Base-by-base conservation (phyloP, 495 filamentous ascomycete species). In the Penicillium psychrofluorescens region DNA sequence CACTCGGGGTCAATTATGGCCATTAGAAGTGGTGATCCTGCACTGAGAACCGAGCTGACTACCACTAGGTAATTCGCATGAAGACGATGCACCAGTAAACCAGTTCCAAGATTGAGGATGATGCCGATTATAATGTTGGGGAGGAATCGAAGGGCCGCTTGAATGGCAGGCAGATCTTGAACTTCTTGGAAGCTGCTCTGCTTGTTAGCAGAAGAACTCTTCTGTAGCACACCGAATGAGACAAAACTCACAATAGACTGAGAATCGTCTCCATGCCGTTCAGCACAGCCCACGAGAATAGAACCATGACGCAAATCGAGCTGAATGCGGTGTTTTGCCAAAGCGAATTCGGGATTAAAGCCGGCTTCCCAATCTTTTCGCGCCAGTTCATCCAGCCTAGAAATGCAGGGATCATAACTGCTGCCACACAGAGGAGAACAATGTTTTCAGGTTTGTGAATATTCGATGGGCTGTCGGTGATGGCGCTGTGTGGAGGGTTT, bases 11-110 rank as follows among this genome's bases (percentile, higher is more conserved):
- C 44, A 7, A 66, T 59, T 0, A 65, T 43, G 3, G 67, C 70
- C 71, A 84, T 75, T 11, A 84, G 67, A 2, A 84, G 39, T 1
- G 79, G 76, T 0, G 72, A 64, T 0, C 68, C 50, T 7, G 67
- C 59, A 28, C 64, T 70, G 12, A 81, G 36, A 0, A 67, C 29
- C 1, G 67, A 66, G 22, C 66, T 59, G 10, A 65, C 39, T 0
- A 76, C 35, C 0, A 81, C 68, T 11, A 77, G 47, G 35, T 58
- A 63, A 45, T 73, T 57, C 2, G 70, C 74, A 1, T 54, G 54
- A 9, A 83, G 50, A 11, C 59, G 59, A 48, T 79, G 67, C 1
- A 79, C 67, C 6, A 83, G 41, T 0, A 78, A 46, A 2, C 77
- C 81, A 6, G 74, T 76, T 11, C 64, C 48, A 11, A 81, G 33